Evolutionary conservation across 2,329 filamentous ascomycete genomes (phyloP).

Genomic region (Claviceps quebecensis): DNA sequence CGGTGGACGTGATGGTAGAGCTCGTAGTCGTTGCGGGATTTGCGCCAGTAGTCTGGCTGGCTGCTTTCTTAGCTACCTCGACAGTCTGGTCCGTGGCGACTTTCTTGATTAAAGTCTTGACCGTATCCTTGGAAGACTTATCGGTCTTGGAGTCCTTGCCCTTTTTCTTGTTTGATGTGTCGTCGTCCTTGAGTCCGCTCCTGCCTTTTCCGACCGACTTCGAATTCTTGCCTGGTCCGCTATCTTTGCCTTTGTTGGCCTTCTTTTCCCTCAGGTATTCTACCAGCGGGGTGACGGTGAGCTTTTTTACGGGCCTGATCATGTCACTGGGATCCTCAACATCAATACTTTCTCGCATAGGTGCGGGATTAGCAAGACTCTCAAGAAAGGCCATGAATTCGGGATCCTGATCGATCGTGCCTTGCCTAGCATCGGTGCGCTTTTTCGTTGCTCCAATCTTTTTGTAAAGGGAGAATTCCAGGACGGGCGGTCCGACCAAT

Average conservation of each 20-base stretch:
- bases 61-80: constrained; percentile 29
- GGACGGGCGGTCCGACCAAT: constrained; percentile 61
- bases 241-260: constrained; percentile 53
- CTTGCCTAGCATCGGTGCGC: constrained; percentile 71
- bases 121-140: constrained; percentile 39
- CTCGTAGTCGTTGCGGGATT: constrained; percentile 17
- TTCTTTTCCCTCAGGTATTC: constrained; percentile 89
- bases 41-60: constrained; percentile 21
- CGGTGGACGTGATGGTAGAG: constrained; percentile 12
- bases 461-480: constrained; percentile 75
- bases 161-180: constrained; percentile 50
- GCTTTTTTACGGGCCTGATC: constrained; percentile 39
- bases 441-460: constrained; percentile 64
- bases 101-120: constrained; percentile 51
- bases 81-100: constrained; percentile 33
- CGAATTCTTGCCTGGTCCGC: constrained; percentile 24
- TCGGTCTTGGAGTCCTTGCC: constrained; percentile 44
- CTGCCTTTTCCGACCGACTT: constrained; percentile 41
- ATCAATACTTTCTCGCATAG: constrained; percentile 30
- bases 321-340: constrained; percentile 27
- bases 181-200: constrained; percentile 28
- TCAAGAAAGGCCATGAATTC: constrained; percentile 93
- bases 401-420: constrained; percentile 89
- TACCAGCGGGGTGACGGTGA: constrained; percentile 75
- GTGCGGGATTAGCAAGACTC: constrained; percentile 58